Evolutionary conservation across 306 rosid species (phyloP).

Genomic region (Crotalaria pallida): DNA sequence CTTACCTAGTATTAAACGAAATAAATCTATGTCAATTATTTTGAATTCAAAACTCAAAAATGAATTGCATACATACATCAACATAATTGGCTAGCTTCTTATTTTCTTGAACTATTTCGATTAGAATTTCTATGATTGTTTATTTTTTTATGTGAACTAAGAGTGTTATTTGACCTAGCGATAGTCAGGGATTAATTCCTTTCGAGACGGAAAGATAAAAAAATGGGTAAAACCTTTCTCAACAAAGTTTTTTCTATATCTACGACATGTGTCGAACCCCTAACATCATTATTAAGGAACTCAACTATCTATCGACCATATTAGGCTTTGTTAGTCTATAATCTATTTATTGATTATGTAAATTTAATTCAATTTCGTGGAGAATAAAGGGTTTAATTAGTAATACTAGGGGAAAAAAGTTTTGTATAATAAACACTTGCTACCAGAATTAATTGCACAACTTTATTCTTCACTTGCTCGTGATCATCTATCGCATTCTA

Average conservation of each 20-base stretch:
- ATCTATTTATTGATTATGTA: not conserved
- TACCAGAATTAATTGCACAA: not conserved
- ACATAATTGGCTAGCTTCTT: not conserved
- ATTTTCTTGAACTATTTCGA: not conserved
- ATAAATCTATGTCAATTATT: not conserved
- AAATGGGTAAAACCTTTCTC: no score
- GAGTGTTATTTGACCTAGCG: no score
- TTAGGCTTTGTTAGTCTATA: no score
- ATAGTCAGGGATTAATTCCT: no score
- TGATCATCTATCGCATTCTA: no score
- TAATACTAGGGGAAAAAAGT: not conserved
- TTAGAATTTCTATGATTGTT: not conserved
- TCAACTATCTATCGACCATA: no score
- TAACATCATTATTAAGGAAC: no score
- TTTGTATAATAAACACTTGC: not conserved
- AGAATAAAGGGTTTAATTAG: not conserved
- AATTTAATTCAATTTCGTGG: not conserved
- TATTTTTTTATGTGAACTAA: no score
- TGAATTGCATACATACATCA: not conserved
- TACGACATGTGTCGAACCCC: no score
- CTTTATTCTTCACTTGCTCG: not conserved
- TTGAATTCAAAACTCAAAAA: not conserved
- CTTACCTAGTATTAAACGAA: not conserved
- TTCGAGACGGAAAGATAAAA: no score
- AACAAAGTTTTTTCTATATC: no score